A percentile compares a stretch with the other conserved stretches of the same genome.
These are phyloP conservation scores for Diplocarpon mali DNA, from an alignment of 2,329 filamentous ascomycete genomes.

Conservation along the genomic window DNA sequence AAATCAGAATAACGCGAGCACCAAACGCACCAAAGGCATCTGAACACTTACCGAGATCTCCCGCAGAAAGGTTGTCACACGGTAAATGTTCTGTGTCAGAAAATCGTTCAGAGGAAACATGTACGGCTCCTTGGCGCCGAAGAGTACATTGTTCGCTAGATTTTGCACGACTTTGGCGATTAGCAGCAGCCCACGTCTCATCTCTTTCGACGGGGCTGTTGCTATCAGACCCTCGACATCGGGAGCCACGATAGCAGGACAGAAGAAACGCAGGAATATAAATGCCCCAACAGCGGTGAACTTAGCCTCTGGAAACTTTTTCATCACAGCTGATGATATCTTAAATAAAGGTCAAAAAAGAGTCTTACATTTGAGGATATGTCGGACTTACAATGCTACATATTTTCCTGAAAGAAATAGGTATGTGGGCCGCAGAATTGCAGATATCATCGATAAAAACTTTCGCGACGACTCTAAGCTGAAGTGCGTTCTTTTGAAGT, in stretches of 20 bases:
- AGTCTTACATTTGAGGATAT: neutral
- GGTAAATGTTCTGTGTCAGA: slow-evolving; percentile 55
- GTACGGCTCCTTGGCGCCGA: slow-evolving; percentile 61
- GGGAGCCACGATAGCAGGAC: slow-evolving; percentile 59
- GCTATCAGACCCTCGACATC: slow-evolving; percentile 56
- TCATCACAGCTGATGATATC: slow-evolving; percentile 53
- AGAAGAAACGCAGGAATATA: slow-evolving; percentile 62
- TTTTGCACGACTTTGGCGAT: slow-evolving; percentile 65
- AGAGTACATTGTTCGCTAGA: slow-evolving; percentile 60
- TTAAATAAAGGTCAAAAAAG: slow-evolving; percentile 17
- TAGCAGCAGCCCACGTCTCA: slow-evolving; percentile 55
- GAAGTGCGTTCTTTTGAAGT: slow-evolving; percentile 53
- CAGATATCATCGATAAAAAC: slow-evolving; percentile 64
- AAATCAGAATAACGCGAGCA: neutral
- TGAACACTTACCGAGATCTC: slow-evolving; percentile 48
- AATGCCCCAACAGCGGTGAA: slow-evolving; percentile 63
- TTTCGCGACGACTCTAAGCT: slow-evolving; percentile 56
- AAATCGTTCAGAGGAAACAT: slow-evolving; percentile 64
- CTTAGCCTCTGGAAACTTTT: slow-evolving; percentile 56
- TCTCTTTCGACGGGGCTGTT: slow-evolving; percentile 52
- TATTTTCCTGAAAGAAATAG: slow-evolving; percentile 53
- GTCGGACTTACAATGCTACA: slow-evolving; percentile 48
- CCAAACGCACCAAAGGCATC: too few relatives aligned
- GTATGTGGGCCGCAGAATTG: slow-evolving; percentile 49
- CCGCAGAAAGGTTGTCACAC: slow-evolving; percentile 53